These are phyloP conservation scores for Chlamydomonas sp. DNA, from an alignment of 139 green algal species.

Conservation along the genomic window DNA sequence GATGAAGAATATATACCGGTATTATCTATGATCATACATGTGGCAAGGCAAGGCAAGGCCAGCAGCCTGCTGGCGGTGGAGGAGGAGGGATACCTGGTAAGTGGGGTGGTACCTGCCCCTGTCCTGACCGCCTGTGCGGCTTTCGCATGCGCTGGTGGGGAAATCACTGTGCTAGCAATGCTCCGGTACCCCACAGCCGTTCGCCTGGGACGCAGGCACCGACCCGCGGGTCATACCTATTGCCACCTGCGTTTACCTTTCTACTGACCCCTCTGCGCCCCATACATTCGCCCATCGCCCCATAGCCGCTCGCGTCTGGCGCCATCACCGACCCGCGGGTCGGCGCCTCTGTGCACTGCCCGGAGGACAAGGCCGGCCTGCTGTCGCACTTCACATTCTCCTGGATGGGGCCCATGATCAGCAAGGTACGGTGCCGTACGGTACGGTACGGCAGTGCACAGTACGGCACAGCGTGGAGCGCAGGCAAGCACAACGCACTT, in stretches of 20 bases:
- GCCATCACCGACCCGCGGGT: slow-evolving; percentile 1
- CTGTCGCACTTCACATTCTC: slow-evolving; percentile 55
- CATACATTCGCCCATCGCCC: neutral
- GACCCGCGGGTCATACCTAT: too few relatives aligned
- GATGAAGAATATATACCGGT: neutral
- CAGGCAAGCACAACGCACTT: neutral
- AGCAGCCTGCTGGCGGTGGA: too few relatives aligned
- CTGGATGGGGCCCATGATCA: slow-evolving; percentile 63
- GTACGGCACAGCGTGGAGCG: neutral
- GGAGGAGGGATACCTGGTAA: neutral
- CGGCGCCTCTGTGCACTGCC: neutral
- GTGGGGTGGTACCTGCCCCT: neutral
- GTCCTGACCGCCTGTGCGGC: neutral
- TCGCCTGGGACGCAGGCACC: too few relatives aligned
- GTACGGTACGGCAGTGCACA: neutral
- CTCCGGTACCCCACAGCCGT: too few relatives aligned
- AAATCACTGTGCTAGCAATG: too few relatives aligned
- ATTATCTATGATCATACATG: neutral
- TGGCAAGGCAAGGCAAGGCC: neutral
- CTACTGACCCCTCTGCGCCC: too few relatives aligned
- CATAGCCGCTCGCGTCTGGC: neutral
- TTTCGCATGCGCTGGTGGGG: neutral
- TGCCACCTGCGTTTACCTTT: neutral
- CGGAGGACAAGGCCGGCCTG: slow-evolving; percentile 39
- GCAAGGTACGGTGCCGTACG: slow-evolving; percentile 39